Percentiles rank a stretch among this genome's conserved stretches.
phyloP scores from a whole-genome alignment of 2,329 filamentous ascomycete genomes.

The Hirsutella thompsonii region DNA sequence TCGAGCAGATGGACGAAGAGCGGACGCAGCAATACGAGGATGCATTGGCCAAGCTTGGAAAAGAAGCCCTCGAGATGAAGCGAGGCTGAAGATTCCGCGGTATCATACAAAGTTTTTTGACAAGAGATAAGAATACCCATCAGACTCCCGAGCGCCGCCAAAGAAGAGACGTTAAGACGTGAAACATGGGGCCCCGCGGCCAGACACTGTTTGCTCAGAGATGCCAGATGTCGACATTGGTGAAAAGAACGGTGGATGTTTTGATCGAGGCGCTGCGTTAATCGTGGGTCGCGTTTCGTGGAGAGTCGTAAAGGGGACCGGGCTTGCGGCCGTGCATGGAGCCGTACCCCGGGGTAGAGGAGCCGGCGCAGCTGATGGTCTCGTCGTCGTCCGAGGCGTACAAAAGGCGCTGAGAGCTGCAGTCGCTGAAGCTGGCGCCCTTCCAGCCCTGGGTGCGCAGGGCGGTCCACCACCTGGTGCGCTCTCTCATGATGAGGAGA shows the following conservation, averaged over 20 bases:
- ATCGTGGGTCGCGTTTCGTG: neutral
- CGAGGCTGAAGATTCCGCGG: slow-evolving; percentile 8
- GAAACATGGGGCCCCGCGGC: neutral
- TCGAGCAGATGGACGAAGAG: slow-evolving; percentile 34
- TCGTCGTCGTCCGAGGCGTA: slow-evolving; percentile 15
- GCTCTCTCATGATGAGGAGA: slow-evolving; percentile 16
- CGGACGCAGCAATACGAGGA: slow-evolving; percentile 34
- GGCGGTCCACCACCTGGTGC: slow-evolving; percentile 16
- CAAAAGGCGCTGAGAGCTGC: slow-evolving; percentile 13
- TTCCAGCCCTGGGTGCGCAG: slow-evolving; percentile 10
- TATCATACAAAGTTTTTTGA: neutral
- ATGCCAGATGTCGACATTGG: no score
- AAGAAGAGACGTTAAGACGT: neutral
- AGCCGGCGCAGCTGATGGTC: slow-evolving; percentile 5
- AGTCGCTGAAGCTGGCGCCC: slow-evolving; percentile 4
- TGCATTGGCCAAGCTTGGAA: slow-evolving; percentile 49
- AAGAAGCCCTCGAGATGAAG: slow-evolving; percentile 35
- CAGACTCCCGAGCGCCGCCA: neutral
- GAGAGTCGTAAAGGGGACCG: neutral
- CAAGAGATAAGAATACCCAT: neutral
- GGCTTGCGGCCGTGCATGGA: neutral
- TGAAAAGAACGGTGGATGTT: no score
- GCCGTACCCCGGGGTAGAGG: slow-evolving; percentile 1
- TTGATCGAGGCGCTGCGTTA: neutral
- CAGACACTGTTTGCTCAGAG: neutral